Evolutionary conservation across 495 filamentous ascomycete species (phyloP), one percentile per base, ranked within the genome.

Genomic region (Penicillium parvum): DNA sequence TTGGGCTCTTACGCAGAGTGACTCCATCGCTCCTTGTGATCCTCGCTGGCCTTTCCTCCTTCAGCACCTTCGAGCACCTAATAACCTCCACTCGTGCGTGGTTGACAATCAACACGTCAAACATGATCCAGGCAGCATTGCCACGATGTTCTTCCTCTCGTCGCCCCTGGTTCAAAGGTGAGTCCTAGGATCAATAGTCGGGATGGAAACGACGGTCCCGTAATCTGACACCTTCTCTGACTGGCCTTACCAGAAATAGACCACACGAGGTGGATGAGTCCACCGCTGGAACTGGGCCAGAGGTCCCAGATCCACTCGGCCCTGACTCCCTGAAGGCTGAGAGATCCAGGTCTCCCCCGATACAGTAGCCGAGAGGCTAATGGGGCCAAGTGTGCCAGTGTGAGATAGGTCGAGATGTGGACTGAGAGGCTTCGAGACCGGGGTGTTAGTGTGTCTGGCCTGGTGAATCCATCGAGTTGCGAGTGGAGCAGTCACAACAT

Each of bases 371-470:
- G 50, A 32, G 49, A 60, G 44, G 32, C 30, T 43, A 43, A 49
- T 37, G 44, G 46, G 49, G 39, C 22, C n/a, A n/a, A n/a, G n/a
- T n/a, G n/a, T n/a, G n/a, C n/a, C n/a, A n/a, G n/a, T n/a, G n/a
- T n/a, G n/a, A 19, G 53, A 50, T 60, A 50, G 50, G 50, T 50
- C 54, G 27, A 55, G 52, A 32, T 52, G 48, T 55, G 55, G 55
- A 50, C 27, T 37, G 23, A 22, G 32, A 30, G 32, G 19, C 27
- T 38, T 46, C 37, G 35, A 57, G 57, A 50, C 57, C 39, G 53
- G 57, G 57, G 57, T 57, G 49, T n/a, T n/a, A n/a, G n/a, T 30
- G 3, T 15, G 12, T 30, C n/a, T 15, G 28, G n/a, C 16, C 28
- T 15, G 28, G 16, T 30, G 28, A 15, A n/a, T 29, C 27, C 15